Conservation (phyloP, 2,329 filamentous ascomycete genomes). For the Orbilia ellipsospora region DNA sequence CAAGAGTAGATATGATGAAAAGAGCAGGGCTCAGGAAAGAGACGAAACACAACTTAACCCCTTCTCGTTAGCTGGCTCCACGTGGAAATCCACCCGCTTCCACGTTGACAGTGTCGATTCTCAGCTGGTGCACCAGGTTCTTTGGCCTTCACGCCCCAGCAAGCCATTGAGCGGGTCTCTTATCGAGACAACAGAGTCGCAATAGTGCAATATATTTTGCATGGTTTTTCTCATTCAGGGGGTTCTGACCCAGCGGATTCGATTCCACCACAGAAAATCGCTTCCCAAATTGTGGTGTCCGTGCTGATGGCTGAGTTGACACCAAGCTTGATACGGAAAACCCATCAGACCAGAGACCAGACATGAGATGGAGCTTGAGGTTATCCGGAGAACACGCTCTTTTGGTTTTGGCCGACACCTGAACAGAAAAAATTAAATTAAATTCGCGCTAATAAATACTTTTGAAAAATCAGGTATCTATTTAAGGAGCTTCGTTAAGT, state of each 20-base stretch:
- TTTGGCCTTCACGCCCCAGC: slow-evolving; percentile 24
- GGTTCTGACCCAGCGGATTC: slow-evolving; percentile 23
- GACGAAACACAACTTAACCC: slow-evolving; percentile 45
- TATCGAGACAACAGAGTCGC: slow-evolving; percentile 22
- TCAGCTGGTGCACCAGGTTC: slow-evolving; percentile 5
- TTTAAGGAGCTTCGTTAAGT: too few species aligned
- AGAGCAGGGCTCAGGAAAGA: slow-evolving; percentile 12
- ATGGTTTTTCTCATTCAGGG: slow-evolving; percentile 29
- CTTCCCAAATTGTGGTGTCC: slow-evolving; percentile 24
- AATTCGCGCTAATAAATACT: too few species aligned
- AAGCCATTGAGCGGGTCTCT: slow-evolving; percentile 22
- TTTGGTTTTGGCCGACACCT: too few species aligned
- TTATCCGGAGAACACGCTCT: too few species aligned
- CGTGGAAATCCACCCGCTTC: slow-evolving; percentile 34
- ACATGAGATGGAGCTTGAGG: too few species aligned
- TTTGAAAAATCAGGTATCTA: too few species aligned
- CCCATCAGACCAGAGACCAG: too few species aligned
- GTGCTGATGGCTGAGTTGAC: slow-evolving; percentile 36
- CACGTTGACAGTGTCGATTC: slow-evolving; percentile 34
- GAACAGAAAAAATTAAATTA: too few species aligned
- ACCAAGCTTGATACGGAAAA: slow-evolving; percentile 1
- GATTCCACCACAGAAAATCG: slow-evolving; percentile 20
- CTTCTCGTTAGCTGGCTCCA: slow-evolving; percentile 39
- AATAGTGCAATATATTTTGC: slow-evolving; percentile 22
- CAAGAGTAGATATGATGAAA: background rate